A percentile compares a stretch with the other conserved stretches of the same genome.
These are phyloP conservation scores for Pseudonitzschia delicatissima DNA, from an alignment of 108 stramenopile species.

Conservation along the genomic window DNA sequence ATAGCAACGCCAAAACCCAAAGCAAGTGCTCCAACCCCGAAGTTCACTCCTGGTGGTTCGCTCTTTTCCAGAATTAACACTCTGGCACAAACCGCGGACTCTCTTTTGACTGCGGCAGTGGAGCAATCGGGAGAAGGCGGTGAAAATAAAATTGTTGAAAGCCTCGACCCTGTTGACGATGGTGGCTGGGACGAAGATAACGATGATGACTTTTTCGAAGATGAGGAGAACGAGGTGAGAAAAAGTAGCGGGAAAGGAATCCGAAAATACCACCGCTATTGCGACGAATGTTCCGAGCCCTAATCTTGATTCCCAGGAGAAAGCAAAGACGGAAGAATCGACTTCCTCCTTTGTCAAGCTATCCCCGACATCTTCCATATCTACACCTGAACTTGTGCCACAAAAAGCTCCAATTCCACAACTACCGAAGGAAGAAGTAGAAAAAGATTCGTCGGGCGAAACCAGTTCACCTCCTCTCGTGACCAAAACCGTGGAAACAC, in stretches of 20 bases:
- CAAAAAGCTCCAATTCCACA: neutral
- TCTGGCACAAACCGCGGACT: neutral
- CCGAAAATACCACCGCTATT: neutral
- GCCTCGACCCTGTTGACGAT: neutral
- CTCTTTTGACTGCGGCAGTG: neutral
- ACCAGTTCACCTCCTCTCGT: neutral
- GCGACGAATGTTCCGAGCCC: neutral
- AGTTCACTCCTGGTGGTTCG: neutral
- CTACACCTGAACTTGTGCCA: neutral
- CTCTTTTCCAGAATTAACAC: neutral
- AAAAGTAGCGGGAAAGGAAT: no score
- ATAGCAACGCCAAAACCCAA: no score
- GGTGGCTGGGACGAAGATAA: neutral
- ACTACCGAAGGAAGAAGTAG: neutral
- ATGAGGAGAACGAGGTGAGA: neutral
- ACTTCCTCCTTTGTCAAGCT: neutral
- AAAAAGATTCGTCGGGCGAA: neutral
- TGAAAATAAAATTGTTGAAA: no score
- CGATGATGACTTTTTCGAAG: neutral
- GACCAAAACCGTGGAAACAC: neutral
- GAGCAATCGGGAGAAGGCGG: neutral
- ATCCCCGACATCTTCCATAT: neutral
- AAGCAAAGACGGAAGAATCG: no score
- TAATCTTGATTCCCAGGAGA: neutral
- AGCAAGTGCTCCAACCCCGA: neutral